Evolutionary conservation across 805 yeast species (phyloP), one percentile per base, ranked within the genome.

Genomic region (Wickerhamomyces ciferrii): DNA sequence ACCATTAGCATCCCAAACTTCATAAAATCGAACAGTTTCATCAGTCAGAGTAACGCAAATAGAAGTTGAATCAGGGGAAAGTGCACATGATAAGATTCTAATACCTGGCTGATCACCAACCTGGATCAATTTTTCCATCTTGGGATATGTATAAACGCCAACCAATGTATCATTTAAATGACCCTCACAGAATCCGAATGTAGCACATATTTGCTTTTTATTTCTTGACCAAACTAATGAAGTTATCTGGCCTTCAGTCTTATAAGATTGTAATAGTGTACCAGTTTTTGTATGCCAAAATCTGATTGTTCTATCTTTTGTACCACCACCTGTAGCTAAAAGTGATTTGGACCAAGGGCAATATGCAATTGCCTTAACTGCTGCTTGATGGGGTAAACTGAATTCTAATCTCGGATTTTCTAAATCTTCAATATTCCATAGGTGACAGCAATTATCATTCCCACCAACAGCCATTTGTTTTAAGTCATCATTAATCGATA

Each of bases 241-340:
- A 0, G 97, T 89, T 4, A 90, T 75, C 60, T 91, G 97, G 1
- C 87, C 84, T 21, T 72, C 71, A 1, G 94, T 83, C 39, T 73
- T 67, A 38, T 72, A 60, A 21, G 81, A 70, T 9, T 74, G 69
- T 27, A 90, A 65, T 27, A 87, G 62, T 0, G 95, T 84, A 0
- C 97, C 96, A 0, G 92, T 72, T 3, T 69, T 68, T 0, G 94
- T 76, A 62, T 91, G 96, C 97, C 97, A 90, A 61, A 89, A 88
- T 48, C 91, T 64, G 9, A 90, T 77, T n/a, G 75, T 75, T 43
- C 91, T 69, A 61, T 91, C 97, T 54, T 80, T 82, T 19, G 84
- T 78, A 0, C 97, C 97, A 3, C 94, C 97, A 0, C 97, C 97
- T 0, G 97, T 89, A 1, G 92, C 97, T 32, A 91, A 62, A 9